Evolutionary conservation across 192 early-diverging fungal species (phyloP), one percentile per base, ranked within the genome.

Genomic region (Umbelopsis sp.): DNA sequence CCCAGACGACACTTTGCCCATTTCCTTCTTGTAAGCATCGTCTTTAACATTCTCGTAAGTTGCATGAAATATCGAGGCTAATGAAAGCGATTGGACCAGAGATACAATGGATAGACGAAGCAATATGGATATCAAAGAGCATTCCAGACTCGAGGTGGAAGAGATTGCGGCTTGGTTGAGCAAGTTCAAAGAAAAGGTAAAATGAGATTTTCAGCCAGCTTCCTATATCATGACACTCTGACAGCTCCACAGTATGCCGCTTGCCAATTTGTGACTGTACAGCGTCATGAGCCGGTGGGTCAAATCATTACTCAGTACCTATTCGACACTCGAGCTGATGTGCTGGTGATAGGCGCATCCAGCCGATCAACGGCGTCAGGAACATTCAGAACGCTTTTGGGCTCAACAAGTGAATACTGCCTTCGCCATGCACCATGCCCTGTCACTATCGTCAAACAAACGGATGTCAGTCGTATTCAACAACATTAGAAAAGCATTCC

Each of bases 401-500:
- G 55, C 3, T 61, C 55, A 11, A 61, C 55, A 27, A 35, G 27
- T 11, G 55, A 61, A 16, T 61, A 61, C 55, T 61, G 55, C 8
- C 16, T 61, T 16, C 55, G 55, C 2, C 55, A 61, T 30, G 25
- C 55, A 1, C 55, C 55, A 27, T 61, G 55, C 27, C 33, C 55
- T 11, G 55, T 61, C 4, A 61, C 27, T 15, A 33, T 61, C 30
- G 13, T 61, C 55, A 61, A 61, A n/a, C 55, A 61, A 61, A 35
- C 12, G 10, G 55, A 61, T 30, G 30, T 25, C 30, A 61, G 27
- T 3, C 1, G 27, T 30, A 30, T 30, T 30, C 27, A 30, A 30
- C 1, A 30, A 30, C 27, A 30, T 3, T 30, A n/a, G 27, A 30
- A 30, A 30, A 61, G 55, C 10, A 30, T 16, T 35, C 30, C 55